Evolutionary conservation across 2,329 filamentous ascomycete genomes (phyloP), one percentile per base, ranked within the genome.

Genomic region (Gnomoniopsis sp.): DNA sequence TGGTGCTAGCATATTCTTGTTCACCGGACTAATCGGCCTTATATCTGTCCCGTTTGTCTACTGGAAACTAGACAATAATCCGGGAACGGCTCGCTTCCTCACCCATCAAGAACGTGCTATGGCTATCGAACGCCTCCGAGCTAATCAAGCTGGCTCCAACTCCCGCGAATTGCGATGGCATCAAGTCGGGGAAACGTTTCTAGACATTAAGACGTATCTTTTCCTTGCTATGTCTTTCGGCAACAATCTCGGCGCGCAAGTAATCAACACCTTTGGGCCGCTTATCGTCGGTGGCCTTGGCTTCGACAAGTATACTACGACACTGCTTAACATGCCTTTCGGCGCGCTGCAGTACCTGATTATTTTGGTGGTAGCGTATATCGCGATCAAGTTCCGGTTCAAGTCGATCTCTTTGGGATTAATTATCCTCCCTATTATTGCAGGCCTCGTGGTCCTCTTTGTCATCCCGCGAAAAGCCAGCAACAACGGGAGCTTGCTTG

Each of bases 71-170:
- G 83, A 87, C 67, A 81, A 82, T 66, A 83, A 86, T 62, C 79
- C 87, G n/a, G 68, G 77, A 0, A 79, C 80, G 0, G 80, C 80
- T 0, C 75, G 79, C 17, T 84, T 82, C 58, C 66, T 95, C 26
- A 88, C 76, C 8, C 81, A 87, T 54, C 78, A 84, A 49, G 90
- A 93, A 64, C 84, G 85, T 14, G 69, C 85, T 0, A 78, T 91
- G 46, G 88, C 87, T 0, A 76, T 92, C 23, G 89, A 91, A 63
- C 80, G 90, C 0, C 83, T 93, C 7, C 79, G 89, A 0, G 78
- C 85, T 21, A 93, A 93, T 65, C 85, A 91, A 68, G 90, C 90
- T 60, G 90, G 90, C 0, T 86, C 89, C 17, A 88, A 87, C 1
- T 88, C 85, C 62, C 85, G 86, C 63, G 80, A 88, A 62, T 89